These are phyloP conservation scores for Aciculosporium take DNA, from an alignment of 2,329 filamentous ascomycete species.

Conservation along the genomic window DNA sequence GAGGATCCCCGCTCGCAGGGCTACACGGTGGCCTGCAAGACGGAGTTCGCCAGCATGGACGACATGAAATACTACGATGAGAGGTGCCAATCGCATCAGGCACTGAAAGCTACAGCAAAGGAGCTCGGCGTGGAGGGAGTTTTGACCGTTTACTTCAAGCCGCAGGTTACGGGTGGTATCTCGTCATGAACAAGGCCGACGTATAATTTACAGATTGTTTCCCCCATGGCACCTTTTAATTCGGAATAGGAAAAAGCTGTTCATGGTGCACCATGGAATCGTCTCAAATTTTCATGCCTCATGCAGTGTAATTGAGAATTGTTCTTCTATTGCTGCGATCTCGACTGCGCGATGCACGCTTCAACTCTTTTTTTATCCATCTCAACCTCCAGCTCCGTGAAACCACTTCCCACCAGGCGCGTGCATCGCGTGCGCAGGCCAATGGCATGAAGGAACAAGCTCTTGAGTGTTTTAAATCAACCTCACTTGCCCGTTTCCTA, in stretches of 20 bases:
- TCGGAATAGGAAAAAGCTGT: background rate
- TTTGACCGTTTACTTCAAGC: constrained; percentile 28
- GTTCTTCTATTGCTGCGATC: background rate
- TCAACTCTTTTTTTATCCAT: background rate
- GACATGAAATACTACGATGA: constrained; percentile 60
- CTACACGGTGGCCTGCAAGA: constrained; percentile 49
- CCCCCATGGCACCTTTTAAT: no score
- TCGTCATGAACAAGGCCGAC: constrained; percentile 1
- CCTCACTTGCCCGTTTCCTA: no score
- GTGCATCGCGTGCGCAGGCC: background rate
- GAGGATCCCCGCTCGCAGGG: constrained; percentile 48
- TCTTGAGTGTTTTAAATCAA: background rate
- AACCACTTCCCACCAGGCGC: background rate
- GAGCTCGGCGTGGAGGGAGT: constrained; percentile 21
- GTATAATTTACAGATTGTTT: background rate
- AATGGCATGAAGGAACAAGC: background rate
- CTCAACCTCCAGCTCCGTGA: background rate
- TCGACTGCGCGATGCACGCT: background rate
- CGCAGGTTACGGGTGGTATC: constrained; percentile 14
- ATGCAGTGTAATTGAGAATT: background rate
- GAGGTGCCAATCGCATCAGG: constrained; percentile 28
- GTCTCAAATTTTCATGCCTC: background rate
- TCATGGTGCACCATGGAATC: background rate
- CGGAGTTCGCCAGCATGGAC: constrained; percentile 47
- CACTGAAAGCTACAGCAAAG: constrained; percentile 24